Conservation (phyloP, 495 filamentous ascomycete genomes). For the Cudoniella acicularis region DNA sequence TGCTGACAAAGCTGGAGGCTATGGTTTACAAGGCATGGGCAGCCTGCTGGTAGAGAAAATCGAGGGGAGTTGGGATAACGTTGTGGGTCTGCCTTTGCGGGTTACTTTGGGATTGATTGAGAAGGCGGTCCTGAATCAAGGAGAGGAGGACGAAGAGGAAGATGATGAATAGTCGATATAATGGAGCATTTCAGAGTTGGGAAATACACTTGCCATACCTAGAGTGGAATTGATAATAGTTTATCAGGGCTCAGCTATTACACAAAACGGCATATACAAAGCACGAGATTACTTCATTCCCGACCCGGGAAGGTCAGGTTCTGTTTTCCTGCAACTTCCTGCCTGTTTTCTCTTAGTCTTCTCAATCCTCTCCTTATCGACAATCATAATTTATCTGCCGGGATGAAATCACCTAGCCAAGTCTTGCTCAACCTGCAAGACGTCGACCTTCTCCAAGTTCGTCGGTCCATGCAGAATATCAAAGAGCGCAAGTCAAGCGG, state of each 20-base stretch:
- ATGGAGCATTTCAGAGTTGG: background rate
- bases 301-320: too few species aligned
- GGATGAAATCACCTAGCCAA: too few species aligned
- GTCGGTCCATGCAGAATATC: too few species aligned
- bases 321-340: too few species aligned
- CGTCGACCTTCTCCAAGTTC: too few species aligned
- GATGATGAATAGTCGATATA: background rate
- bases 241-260: background rate
- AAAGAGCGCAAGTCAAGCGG: too few species aligned
- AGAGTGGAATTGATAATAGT: background rate
- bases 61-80: slow-evolving; percentile 89
- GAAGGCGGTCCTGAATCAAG: slow-evolving; percentile 62
- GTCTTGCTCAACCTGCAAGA: too few species aligned
- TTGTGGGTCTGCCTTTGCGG: slow-evolving; percentile 87
- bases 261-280: too few species aligned
- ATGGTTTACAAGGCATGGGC: slow-evolving; percentile 89
- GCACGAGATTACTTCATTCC: too few species aligned
- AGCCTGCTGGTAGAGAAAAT: slow-evolving; percentile 76
- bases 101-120: slow-evolving; percentile 79
- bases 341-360: too few species aligned
- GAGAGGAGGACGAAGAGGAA: slow-evolving; percentile 35
- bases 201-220: background rate
- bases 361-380: too few species aligned
- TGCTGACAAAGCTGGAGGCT: slow-evolving; percentile 93
- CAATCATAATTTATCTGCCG: too few species aligned